Conservation (phyloP, 768 basidiomycete genomes). For the Naematelia encephala region DNA sequence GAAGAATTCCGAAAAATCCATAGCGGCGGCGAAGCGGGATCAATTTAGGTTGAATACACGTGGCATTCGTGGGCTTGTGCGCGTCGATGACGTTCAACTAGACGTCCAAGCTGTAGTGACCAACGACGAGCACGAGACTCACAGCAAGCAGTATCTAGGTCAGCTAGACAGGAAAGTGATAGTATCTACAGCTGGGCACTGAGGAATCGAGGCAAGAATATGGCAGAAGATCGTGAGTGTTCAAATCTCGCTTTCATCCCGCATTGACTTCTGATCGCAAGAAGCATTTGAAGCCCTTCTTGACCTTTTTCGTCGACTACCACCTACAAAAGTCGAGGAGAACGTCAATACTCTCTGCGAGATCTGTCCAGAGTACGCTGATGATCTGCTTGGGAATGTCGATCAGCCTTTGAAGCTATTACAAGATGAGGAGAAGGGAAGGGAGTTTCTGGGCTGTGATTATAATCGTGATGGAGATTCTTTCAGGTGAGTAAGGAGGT, state of each 20-base stretch:
- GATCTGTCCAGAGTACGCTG: slow-evolving; percentile 87
- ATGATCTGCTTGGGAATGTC: slow-evolving; percentile 89
- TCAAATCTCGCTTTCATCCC: background rate
- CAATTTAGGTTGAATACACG: too few species aligned
- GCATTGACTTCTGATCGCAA: background rate
- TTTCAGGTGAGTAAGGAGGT: slow-evolving; percentile 65
- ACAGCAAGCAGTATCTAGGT: too few species aligned
- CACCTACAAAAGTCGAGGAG: slow-evolving; percentile 80
- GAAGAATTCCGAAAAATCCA: background rate
- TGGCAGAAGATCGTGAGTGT: slow-evolving; percentile 17
- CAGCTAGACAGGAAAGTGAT: too few species aligned
- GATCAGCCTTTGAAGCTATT: slow-evolving; percentile 86
- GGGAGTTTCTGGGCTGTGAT: slow-evolving; percentile 89
- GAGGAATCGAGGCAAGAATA: background rate
- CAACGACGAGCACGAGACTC: background rate
- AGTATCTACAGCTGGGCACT: too few species aligned
- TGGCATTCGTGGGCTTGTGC: background rate
- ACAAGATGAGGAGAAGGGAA: slow-evolving; percentile 68
- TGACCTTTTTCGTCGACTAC: slow-evolving; percentile 92
- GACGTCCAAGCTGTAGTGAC: background rate
- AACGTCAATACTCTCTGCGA: slow-evolving; percentile 77
- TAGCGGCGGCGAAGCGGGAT: too few species aligned
- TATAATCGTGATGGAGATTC: slow-evolving; percentile 91
- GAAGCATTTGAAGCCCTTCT: slow-evolving; percentile 71
- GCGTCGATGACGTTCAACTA: background rate